Evolutionary conservation across 2,329 filamentous ascomycete species (phyloP), one percentile per base, ranked within the genome.

Genomic region (Capronia americana): DNA sequence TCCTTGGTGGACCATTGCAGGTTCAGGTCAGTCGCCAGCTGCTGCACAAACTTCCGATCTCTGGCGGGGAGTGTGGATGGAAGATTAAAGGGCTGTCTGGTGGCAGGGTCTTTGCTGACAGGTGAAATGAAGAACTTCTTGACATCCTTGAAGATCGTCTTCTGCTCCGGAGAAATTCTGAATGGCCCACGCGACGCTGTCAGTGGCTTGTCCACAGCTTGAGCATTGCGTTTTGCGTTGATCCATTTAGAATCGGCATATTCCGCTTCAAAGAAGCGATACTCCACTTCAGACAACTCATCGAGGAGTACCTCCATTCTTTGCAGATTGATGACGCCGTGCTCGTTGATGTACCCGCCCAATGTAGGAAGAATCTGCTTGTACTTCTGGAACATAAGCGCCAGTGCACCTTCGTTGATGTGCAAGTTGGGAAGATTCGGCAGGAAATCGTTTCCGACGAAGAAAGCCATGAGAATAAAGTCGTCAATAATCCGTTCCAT

Each of bases 381-480:
- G 84, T 99, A 99, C 67, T 97, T 88, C 75, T 91, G 90, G 79
- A 99, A 99, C 95, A 99, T 99, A 76, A 95, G 90, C 26, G 94
- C 92, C 78, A 99, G 82, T 24, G 96, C 95, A 71, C 95, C 96
- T 79, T 99, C 96, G 79, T 99, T 99, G 80, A 99, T 99, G 79
- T 99, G 95, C 71, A 99, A 81, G 75, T 96, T 92, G 4, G 96
- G 96, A 65, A 99, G 84, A 79, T 99, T 97, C 2, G 95, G 95
- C 78, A 99, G 86, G 82, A 99, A 99, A 86, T 99, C 95, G 79
- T 99, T 99, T 77, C 95, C 95, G 74, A 99, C 92, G 79, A 99
- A 99, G 82, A 99, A 99, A 56, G 93, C 94, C 93, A 99, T 97
- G 68, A 99, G 87, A 77, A 99, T 98, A 79, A 99, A 99, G 83